Base-by-base conservation (phyloP, 2,329 filamentous ascomycete species). In the Alternaria sp. region DNA sequence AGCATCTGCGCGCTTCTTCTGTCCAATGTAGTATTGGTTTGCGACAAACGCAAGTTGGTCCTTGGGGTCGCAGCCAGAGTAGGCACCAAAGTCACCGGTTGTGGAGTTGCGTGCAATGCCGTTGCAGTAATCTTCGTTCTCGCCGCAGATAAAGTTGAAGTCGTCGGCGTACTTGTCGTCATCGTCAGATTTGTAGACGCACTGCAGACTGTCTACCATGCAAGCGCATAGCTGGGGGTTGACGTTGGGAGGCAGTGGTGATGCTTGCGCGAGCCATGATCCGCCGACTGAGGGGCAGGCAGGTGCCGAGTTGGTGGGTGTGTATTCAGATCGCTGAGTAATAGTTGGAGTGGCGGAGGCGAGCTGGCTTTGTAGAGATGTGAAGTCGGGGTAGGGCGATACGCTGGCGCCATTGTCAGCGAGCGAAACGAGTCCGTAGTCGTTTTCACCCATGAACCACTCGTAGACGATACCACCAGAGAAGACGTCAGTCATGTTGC, bases 401-500 rank as follows among this genome's bases (percentile, higher is more conserved):
- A 83, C 87, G 65, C 90, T 91, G 54, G 73, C 71, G 17, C 83
- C 83, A 75, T 84, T 83, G 74, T 86, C 86, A 43, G 83, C 78
- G 57, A 93, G 79, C 62, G 86, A 80, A 63, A 95, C 89, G 25
- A 97, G 87, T 87, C 91, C 95, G 77, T 93, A 99, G 79, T 97
- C 85, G 84, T 98, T 98, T 57, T 79, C 83, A 80, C 97, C 93
- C 85, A 97, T 87, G 85, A 93, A 96, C 86, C 95, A 99, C 91
- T 97, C 96, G 87, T 98, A 99, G 78, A 98, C 93, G 70, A 99
- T 97, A 81, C 95, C 96, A 70, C 96, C 96, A 54, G 92, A 96
- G 88, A 96, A 95, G 73, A 97, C 93, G 3, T 83, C 80, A 12
- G 89, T 91, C 96, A 99, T 99, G 67, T 93, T 80, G 54, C 90